Base-by-base conservation (phyloP, 2,329 filamentous ascomycete species). In the Niveomyces coronatus region DNA sequence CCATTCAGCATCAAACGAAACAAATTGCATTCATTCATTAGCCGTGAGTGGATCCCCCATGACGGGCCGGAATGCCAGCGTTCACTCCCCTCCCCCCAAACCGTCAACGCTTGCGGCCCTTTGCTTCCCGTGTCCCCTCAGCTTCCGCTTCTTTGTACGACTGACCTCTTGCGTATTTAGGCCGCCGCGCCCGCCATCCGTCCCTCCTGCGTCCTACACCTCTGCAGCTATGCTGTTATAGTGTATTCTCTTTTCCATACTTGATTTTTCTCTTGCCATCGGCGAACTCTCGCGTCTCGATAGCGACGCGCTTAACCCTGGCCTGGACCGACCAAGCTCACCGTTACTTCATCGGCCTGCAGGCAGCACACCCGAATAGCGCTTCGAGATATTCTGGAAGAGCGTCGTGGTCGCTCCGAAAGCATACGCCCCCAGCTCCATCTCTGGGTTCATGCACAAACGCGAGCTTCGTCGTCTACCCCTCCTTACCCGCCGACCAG, bases 371-470 rank as follows among this genome's bases (percentile, higher is more conserved):
- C 16, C n/a, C n/a, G n/a, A n/a, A n/a, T n/a, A n/a, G n/a, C n/a
- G n/a, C n/a, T n/a, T n/a, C n/a, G n/a, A n/a, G n/a, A n/a, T n/a
- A n/a, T n/a, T n/a, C n/a, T n/a, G n/a, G n/a, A n/a, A n/a, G n/a
- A n/a, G n/a, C 15, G 18, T 23, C 28, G 6, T 14, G 20, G 33
- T 23, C 16, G 14, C 10, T 10, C n/a, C 18, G 18, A 6, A 30
- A 27, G 19, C 19, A 16, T 11, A 16, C 8, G n/a, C 14, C 18
- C 22, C 46, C 49, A 46, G 53, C 57, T 47, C 49, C 54, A 38
- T 49, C 54, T 50, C 42, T 45, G 52, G 48, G 53, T 55, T 50
- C 56, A 63, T 63, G 60, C 57, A 53, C 55, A 53, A 55, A 61
- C 56, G 54, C 56, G 58, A 58, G 55, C 49, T 52, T 45, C 49